A percentile compares a stretch with the other conserved stretches of the same genome.
Conservation (phyloP, 208 protist species). For the Leishmania amazonensis region DNA sequence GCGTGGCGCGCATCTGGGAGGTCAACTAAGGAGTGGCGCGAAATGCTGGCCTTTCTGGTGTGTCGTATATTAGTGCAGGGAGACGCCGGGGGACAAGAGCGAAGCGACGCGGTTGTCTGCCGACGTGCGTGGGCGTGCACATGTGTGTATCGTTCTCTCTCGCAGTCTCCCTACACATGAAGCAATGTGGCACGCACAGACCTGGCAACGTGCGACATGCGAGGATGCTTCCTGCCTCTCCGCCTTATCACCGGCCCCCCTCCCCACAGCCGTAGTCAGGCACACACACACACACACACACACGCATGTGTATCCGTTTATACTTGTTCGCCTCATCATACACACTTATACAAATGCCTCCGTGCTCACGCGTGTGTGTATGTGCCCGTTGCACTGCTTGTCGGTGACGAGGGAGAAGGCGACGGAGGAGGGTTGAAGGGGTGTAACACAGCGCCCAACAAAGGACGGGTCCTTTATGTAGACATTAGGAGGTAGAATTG, state of each 20-base stretch:
- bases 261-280: background rate
- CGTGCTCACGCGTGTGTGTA: background rate
- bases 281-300: background rate
- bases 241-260: background rate
- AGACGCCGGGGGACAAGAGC: background rate
- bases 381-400: background rate
- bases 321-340: background rate
- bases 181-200: background rate
- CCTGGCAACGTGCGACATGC: background rate
- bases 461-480: background rate
- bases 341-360: background rate
- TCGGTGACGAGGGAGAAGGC: background rate
- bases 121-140: background rate
- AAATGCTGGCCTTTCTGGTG: background rate
- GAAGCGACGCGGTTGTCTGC: background rate
- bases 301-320: background rate
- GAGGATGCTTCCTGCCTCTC: background rate
- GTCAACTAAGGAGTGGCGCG: constrained; percentile 36
- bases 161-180: too few species aligned
- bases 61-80: background rate
- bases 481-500: background rate
- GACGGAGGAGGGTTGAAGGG: background rate
- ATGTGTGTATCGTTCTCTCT: background rate
- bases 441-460: background rate
- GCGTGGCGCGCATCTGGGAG: constrained; percentile 80